phyloP scores from a whole-genome alignment of 2,329 filamentous ascomycete genomes.

The Fonsecaea pugnacius region DNA sequence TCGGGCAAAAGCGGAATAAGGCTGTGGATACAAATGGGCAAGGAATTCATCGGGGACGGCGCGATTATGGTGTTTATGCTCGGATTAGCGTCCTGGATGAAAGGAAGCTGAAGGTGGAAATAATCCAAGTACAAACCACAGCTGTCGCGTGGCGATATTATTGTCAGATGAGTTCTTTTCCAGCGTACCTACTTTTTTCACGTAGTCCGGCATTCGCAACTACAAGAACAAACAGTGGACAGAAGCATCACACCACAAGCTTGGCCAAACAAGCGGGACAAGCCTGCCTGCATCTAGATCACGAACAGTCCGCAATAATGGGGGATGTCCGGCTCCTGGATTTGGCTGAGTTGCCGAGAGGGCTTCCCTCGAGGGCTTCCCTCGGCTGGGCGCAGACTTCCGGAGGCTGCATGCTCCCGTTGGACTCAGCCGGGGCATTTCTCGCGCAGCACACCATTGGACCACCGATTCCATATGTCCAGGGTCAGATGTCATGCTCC shows the following conservation, averaged over 20 bases:
- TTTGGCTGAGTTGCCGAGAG: neutral
- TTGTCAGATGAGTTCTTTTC: conserved; percentile 13
- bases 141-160: conserved; percentile 6
- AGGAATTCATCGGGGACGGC: conserved; percentile 49
- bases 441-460: neutral
- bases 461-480: conserved; percentile 1
- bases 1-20: conserved; percentile 39
- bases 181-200: neutral
- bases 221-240: neutral
- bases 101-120: conserved; percentile 32
- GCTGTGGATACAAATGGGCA: conserved; percentile 46
- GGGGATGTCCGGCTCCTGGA: neutral
- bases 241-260: conserved; percentile 4
- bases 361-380: conserved; percentile 5
- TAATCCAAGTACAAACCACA: neutral
- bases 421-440: neutral
- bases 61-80: conserved; percentile 52
- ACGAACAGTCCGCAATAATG: conserved; percentile 1
- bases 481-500: conserved; percentile 4
- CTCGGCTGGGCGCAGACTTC: conserved; percentile 10
- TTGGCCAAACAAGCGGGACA: neutral
- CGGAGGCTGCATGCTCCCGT: conserved; percentile 4
- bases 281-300: neutral
- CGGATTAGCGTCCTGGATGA: conserved; percentile 50
- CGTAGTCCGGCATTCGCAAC: neutral